Evolutionary conservation across 2,329 filamentous ascomycete genomes (phyloP).

Genomic region (Hortaea sp.): DNA sequence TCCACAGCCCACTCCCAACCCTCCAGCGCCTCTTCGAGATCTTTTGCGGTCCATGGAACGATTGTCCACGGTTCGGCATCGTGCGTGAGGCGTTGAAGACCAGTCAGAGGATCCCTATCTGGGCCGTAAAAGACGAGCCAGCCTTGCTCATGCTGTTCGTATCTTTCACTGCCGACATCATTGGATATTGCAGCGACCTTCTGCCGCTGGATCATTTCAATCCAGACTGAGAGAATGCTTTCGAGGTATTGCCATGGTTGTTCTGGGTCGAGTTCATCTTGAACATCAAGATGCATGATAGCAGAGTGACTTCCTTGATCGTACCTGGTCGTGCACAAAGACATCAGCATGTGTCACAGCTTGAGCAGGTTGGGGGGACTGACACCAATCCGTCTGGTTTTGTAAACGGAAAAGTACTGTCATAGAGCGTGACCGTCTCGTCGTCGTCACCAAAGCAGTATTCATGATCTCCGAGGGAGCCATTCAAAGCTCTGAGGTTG

Average conservation of each 20-base stretch:
- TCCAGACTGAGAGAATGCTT: constrained; percentile 9
- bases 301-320: constrained; percentile 6
- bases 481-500: constrained; percentile 2
- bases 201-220: constrained; percentile 7
- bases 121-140: background rate
- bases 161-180: constrained; percentile 2
- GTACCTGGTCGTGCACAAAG: background rate
- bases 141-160: background rate
- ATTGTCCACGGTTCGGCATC: constrained; percentile 4
- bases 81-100: background rate
- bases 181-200: constrained; percentile 5
- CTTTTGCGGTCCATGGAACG: constrained; percentile 3
- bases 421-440: constrained; percentile 3
- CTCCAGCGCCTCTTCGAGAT: constrained; percentile 5
- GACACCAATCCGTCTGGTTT: constrained; percentile 8
- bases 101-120: background rate
- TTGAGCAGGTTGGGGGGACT: no score
- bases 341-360: no score
- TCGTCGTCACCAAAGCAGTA: background rate
- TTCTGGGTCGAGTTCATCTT: constrained; percentile 1
- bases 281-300: constrained; percentile 9
- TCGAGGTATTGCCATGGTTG: constrained; percentile 8
- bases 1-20: constrained; percentile 3
- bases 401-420: background rate
- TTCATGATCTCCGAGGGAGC: constrained; percentile 1